Evolutionary conservation across 2,329 filamentous ascomycete genomes (phyloP), one percentile per base, ranked within the genome.

Genomic region (Aspergillus brasiliensis): DNA sequence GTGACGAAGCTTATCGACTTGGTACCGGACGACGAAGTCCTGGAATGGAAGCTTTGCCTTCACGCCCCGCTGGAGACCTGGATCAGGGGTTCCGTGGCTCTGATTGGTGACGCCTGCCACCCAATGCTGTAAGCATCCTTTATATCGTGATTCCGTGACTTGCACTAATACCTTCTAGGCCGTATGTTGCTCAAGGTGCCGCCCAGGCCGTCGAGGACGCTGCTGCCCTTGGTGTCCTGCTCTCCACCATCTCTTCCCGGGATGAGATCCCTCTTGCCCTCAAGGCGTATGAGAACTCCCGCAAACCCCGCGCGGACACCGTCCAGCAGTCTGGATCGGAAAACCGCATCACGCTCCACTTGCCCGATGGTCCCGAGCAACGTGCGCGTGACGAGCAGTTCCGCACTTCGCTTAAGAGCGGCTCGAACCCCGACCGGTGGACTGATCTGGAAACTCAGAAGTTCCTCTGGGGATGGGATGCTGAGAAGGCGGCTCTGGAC

Each of bases 401-500:
- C 60, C 66, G 61, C 11, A 61, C 66, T 8, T 71, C 72, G 8
- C 61, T 65, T 54, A 58, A 62, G 1, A 70, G 63, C 17, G 70
- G 66, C 5, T 59, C 64, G 3, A 76, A 71, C 40, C 86, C 86
- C 2, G 87, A 89, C 73, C 87, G 87, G 73, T 89, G 86, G 86
- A 82, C 84, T 6, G 87, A 86, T 68, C 84, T 84, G 11, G 85
- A 88, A 61, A 86, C 87, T 44, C 87, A 89, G 70, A 79, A 82
- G 70, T 68, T 73, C 17, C 51, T 77, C 23, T 77, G 75, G 74
- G 73, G 69, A 1, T 75, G 72, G 71, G 74, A 76, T 65, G 73
- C 74, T 2, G 75, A 76, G 57, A 69, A 70, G 55, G 69, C 61
- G 7, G 71, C 71, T 2, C 54, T 73, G 56, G 65, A 69, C 42